These are phyloP conservation scores for Isatis lusitanica DNA, from an alignment of 441 rosid genomes.

Conservation along the genomic window DNA sequence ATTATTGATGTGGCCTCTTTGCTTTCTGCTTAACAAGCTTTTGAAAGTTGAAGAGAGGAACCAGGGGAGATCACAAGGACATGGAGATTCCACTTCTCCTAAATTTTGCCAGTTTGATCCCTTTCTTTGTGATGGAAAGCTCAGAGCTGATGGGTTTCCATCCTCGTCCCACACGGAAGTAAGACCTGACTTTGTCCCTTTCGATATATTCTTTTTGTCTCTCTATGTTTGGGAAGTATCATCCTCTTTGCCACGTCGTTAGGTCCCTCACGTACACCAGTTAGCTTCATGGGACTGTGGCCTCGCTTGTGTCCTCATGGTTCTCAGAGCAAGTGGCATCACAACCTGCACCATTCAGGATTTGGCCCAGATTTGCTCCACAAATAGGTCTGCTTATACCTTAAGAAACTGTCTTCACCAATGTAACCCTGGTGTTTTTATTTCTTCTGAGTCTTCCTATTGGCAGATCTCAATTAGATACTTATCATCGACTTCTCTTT, in stretches of 20 bases:
- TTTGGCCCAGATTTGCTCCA: constrained; percentile 70
- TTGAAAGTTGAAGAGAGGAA: constrained; percentile 59
- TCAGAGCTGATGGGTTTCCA: constrained; percentile 41
- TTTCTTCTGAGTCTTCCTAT: background rate
- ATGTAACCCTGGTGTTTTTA: background rate
- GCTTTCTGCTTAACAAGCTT: constrained; percentile 67
- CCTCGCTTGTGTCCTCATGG: constrained; percentile 89
- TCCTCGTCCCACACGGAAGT: constrained; percentile 53
- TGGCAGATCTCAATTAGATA: background rate
- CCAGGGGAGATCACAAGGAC: constrained; percentile 35
- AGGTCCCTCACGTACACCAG: constrained; percentile 91
- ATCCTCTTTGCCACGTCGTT: constrained; percentile 1
- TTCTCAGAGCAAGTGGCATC: constrained; percentile 68
- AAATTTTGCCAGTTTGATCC: constrained; percentile 33
- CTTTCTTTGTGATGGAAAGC: constrained; percentile 37
- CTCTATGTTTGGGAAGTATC: constrained; percentile 5
- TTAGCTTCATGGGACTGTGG: constrained; percentile 93
- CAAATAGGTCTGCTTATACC: constrained; percentile 58
- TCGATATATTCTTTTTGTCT: constrained; percentile 1
- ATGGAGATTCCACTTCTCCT: constrained; percentile 31
- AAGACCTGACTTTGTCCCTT: constrained; percentile 28
- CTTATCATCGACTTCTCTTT: constrained; percentile 24
- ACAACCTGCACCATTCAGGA: constrained; percentile 52
- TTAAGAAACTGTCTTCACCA: background rate
- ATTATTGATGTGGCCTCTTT: constrained; percentile 72